Evolutionary conservation across 352 stramenopile genomes (phyloP).

Genomic region (Pythium aristosporum): DNA sequence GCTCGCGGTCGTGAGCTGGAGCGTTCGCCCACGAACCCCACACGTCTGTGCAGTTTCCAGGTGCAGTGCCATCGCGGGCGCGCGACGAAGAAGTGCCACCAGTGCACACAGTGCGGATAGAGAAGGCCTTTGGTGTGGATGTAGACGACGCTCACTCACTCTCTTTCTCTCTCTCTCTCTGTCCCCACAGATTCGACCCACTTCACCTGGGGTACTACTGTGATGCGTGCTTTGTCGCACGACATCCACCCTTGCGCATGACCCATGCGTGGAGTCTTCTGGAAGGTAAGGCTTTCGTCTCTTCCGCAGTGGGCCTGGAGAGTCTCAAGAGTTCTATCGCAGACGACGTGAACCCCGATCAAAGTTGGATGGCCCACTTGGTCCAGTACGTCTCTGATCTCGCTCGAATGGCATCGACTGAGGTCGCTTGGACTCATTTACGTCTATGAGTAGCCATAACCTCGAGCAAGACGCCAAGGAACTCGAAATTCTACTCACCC

Average conservation of each 20-base stretch:
- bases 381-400: conserved; percentile 33
- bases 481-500: conserved; percentile 46
- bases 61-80: conserved; percentile 40
- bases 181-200: conserved; percentile 40
- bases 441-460: conserved; percentile 41
- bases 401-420: neutral
- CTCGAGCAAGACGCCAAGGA: conserved; percentile 66
- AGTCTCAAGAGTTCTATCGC: neutral
- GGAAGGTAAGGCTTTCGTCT: conserved; percentile 28
- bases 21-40: neutral
- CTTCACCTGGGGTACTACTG: conserved; percentile 59
- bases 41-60: conserved; percentile 52
- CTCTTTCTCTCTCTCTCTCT: too few species aligned
- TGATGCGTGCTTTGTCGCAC: conserved; percentile 56
- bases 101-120: conserved; percentile 52
- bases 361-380: conserved; percentile 65
- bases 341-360: conserved; percentile 55
- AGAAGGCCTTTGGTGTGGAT: too few species aligned
- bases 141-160: too few species aligned
- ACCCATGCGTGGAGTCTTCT: conserved; percentile 50
- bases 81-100: conserved; percentile 66
- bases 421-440: neutral
- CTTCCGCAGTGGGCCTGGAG: neutral
- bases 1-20: neutral
- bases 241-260: conserved; percentile 56